Evolutionary conservation across 768 basidiomycete genomes (phyloP).

Genomic region (Amanita rubescens): DNA sequence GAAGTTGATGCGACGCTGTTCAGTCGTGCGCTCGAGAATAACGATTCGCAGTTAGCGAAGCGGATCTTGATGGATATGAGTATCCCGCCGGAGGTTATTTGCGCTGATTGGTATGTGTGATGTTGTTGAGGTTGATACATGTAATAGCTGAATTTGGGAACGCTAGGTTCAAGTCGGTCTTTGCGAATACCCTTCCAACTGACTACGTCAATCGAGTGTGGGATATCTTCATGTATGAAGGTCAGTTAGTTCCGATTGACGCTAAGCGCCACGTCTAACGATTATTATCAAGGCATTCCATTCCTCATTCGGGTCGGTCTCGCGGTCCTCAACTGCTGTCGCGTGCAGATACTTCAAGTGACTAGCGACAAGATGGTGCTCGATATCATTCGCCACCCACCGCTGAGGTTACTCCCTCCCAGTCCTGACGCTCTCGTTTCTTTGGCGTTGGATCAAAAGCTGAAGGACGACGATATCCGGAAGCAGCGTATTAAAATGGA

Average conservation of each 20-base stretch:
- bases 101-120: slow-evolving; percentile 51
- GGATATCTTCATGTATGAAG: slow-evolving; percentile 81
- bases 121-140: neutral
- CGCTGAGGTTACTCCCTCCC: slow-evolving; percentile 45
- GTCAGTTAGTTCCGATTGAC: slow-evolving; percentile 28
- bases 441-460: slow-evolving; percentile 54
- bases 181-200: slow-evolving; percentile 56
- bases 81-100: slow-evolving; percentile 49
- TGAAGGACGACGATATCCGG: slow-evolving; percentile 74
- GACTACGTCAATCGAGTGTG: slow-evolving; percentile 68
- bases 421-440: slow-evolving; percentile 55
- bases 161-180: slow-evolving; percentile 70
- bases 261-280: neutral
- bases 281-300: slow-evolving; percentile 53
- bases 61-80: slow-evolving; percentile 61
- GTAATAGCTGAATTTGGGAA: neutral
- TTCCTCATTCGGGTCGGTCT: slow-evolving; percentile 72
- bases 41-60: slow-evolving; percentile 53
- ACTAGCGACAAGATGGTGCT: slow-evolving; percentile 41
- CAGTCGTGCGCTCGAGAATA: slow-evolving; percentile 56
- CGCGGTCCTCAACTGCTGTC: slow-evolving; percentile 52
- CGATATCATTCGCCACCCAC: slow-evolving; percentile 42
- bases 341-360: slow-evolving; percentile 49
- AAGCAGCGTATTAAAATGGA: slow-evolving; percentile 74
- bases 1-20: slow-evolving; percentile 75